Conservation (phyloP, 306 rosid genomes). For the Corylus heterophylla region DNA sequence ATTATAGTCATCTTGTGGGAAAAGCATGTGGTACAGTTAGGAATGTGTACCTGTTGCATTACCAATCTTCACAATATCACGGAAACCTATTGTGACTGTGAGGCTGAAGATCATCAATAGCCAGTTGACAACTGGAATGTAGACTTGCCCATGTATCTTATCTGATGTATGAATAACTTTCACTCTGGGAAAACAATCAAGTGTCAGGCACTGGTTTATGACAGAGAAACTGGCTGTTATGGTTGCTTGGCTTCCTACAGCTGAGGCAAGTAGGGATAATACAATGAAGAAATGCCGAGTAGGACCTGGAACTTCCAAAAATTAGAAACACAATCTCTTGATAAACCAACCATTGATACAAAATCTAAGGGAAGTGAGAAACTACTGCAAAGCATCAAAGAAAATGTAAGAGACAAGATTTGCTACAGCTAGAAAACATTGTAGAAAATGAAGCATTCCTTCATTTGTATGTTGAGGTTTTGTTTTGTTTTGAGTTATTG, state of each 20-base stretch:
- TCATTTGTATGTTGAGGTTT: neutral
- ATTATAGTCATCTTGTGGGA: neutral
- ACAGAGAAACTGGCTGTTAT: conserved; percentile 84
- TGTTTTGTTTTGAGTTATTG: neutral
- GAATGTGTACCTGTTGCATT: conserved; percentile 66
- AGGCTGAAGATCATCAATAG: conserved; percentile 78
- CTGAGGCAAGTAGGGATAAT: conserved; percentile 65
- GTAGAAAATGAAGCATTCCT: neutral
- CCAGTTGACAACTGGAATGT: conserved; percentile 93
- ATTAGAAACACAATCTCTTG: conserved; percentile 22
- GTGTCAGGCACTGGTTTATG: conserved; percentile 78
- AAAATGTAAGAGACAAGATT: neutral
- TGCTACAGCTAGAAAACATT: neutral
- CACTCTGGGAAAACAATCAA: conserved; percentile 89
- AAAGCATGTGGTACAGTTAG: neutral
- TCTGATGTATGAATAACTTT: conserved; percentile 90
- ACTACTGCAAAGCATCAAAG: neutral
- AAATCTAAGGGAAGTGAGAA: neutral
- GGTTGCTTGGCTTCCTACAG: conserved; percentile 92
- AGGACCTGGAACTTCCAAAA: conserved; percentile 42
- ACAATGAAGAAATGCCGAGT: conserved; percentile 45
- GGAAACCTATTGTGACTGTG: conserved; percentile 62
- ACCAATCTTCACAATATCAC: conserved; percentile 67
- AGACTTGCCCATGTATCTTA: conserved; percentile 70
- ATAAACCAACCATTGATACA: conserved; percentile 4